Base-by-base conservation (phyloP, 148 eudicot genomes). In the Vaccinium corymbosum region DNA sequence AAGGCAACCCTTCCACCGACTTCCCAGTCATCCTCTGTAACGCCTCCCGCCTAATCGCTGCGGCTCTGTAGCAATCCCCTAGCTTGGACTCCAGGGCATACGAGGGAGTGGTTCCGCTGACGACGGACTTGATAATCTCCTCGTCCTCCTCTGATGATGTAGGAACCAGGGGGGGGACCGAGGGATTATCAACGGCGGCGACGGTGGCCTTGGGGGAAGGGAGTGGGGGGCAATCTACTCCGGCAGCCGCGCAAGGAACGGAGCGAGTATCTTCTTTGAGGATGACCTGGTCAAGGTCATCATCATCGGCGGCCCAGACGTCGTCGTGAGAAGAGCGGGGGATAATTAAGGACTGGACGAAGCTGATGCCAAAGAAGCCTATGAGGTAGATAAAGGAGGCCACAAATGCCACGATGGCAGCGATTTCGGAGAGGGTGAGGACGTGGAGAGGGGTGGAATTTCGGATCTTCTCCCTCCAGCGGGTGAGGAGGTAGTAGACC, bases 401-500 rank as follows among this genome's bases (percentile, higher is more conserved):
- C 1, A 94, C 52, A 22, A 96, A 89, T 7, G 93, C 86, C 20
- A 91, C 82, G 62, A 96, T 88, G 68, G 95, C 98, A 81, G 85
- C 86, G 72, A 96, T 90, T 79, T 96, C 98, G 57, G 98, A 92
- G 76, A 96, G 88, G 17, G 93, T 89, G 76, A 96, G 87, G 66
- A 96, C 91, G 74, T 96, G 98, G 49, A 96, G 94, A 81, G 98
- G 98, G 0, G 91, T 93, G n/a, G 97, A 94, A 80, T 88, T 92
- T 0, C 98, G 92, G 81, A 95, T 94, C 90, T 95, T 95, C 87
- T 94, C 97, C 50, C 98, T 90, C 98, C 98, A 96, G 1, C 98
- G 90, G 79, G 87, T 91, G 27, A 96, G 90, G 51, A 96, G 94
- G 78, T 89, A 96, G 84, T 94, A 94, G 9, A 94, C 94, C 3